Conservation (phyloP, 805 yeast genomes). For the Lipomyces mesembrius region DNA sequence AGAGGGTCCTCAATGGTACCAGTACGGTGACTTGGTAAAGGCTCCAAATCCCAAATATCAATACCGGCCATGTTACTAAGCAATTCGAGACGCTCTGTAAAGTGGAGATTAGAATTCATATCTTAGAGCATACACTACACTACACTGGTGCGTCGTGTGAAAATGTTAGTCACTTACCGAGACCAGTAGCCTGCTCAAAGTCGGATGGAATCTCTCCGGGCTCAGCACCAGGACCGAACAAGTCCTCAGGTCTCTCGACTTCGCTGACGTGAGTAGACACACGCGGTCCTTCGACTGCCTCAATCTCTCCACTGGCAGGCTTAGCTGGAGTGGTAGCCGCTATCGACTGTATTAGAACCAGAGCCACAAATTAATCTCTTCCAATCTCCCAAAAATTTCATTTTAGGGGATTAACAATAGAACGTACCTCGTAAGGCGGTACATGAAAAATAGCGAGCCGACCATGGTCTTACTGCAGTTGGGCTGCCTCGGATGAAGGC, state of each 20-base stretch:
- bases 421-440: conserved; percentile 26
- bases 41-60: conserved; percentile 83
- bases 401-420: not conserved
- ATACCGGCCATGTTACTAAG: conserved; percentile 95
- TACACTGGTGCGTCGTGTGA: not conserved
- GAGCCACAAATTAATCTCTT: not conserved
- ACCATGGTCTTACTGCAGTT: not conserved
- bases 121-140: not conserved
- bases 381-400: not conserved
- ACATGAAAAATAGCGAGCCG: conserved; percentile 28
- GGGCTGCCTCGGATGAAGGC: conserved; percentile 15
- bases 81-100: conserved; percentile 86
- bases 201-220: conserved; percentile 89
- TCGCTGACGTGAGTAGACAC: conserved; percentile 59
- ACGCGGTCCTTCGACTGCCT: conserved; percentile 12
- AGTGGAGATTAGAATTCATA: not conserved
- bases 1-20: conserved; percentile 93
- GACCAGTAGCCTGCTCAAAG: conserved; percentile 96
- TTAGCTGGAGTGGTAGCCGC: conserved; percentile 5
- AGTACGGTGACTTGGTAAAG: conserved; percentile 81
- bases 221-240: conserved; percentile 90
- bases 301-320: conserved; percentile 1
- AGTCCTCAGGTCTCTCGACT: conserved; percentile 74
- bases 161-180: conserved; percentile 44
- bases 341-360: not conserved